A percentile compares a stretch with the other conserved stretches of the same genome.
These are phyloP conservation scores for Pythium graminicola DNA, from an alignment of 352 stramenopile genomes.

Conservation along the genomic window DNA sequence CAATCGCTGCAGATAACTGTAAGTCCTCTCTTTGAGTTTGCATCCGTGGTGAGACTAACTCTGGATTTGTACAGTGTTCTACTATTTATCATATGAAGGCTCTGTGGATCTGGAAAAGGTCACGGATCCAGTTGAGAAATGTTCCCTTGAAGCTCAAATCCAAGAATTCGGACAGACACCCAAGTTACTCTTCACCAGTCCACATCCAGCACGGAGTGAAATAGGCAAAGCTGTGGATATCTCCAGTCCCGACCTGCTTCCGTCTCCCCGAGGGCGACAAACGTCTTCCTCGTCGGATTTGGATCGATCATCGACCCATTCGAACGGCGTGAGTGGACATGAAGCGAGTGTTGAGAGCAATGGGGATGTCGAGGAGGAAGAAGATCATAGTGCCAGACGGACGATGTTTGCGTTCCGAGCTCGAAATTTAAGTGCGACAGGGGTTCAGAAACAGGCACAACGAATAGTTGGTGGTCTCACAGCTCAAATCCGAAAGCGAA, in stretches of 20 bases:
- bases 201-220: conserved; percentile 65
- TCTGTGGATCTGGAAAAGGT: conserved; percentile 82
- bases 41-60: background rate
- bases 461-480: conserved; percentile 68
- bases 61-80: conserved; percentile 83
- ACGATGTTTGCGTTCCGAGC: conserved; percentile 71
- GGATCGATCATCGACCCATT: conserved; percentile 23
- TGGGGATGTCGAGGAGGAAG: conserved; percentile 5
- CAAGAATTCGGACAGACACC: conserved; percentile 91
- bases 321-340: conserved; percentile 14
- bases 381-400: conserved; percentile 22
- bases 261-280: conserved; percentile 30
- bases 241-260: conserved; percentile 35
- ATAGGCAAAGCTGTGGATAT: conserved; percentile 48
- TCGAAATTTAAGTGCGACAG: conserved; percentile 35
- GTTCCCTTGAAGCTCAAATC: conserved; percentile 92
- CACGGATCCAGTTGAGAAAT: conserved; percentile 88
- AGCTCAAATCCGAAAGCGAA: conserved; percentile 64
- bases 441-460: conserved; percentile 68
- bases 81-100: conserved; percentile 86
- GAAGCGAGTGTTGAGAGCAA: conserved; percentile 18
- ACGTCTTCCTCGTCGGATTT: conserved; percentile 20
- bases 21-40: conserved; percentile 13
- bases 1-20: conserved; percentile 75
- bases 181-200: conserved; percentile 59